Evolutionary conservation across 441 rosid genomes (phyloP), one percentile per base, ranked within the genome.

Genomic region (Arabidopsis lyrata): DNA sequence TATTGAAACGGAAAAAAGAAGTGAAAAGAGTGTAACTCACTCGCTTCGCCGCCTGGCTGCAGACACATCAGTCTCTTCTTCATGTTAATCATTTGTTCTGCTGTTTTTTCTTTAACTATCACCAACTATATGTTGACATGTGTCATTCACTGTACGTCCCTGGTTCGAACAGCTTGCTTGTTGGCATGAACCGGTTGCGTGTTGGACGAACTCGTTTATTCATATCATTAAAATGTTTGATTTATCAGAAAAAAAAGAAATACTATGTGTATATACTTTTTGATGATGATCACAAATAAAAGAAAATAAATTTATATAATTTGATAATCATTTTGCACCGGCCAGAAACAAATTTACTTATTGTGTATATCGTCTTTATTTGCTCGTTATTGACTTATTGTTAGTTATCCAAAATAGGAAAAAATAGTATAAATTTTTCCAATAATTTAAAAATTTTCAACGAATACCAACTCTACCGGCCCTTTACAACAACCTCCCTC

Each of bases 21-120:
- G 2, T 1, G 8, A 47, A 47, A 15, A 16, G 5, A 49, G 29
- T 20, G 14, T 18, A 53, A 41, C 10, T 13, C 38, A 56, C 44
- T 57, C 66, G 35, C 60, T 65, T 66, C 52, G 53, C 67, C 35
- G 65, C 9, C 41, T 14, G 57, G 56, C 48, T 10, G 38, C 58
- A 55, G 38, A 49, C 67, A 74, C 68, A 74, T 74, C 78, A 74
- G 78, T 67, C 73, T 64, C 71, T 67, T 32, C 72, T 22, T 67
- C 73, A 50, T 18, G 54, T 42, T 50, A 50, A 74, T 67, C 63
- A 74, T 67, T 67, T 12, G 41, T 50, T 52, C 68, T 71, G 53
- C 32, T 61, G 14, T 39, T 20, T 4, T 49, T 48, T 1, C 3
- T 8, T 13, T 35, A 3, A 2, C 3, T 39, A 13, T 9, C 31